Percentiles rank a stretch among this genome's conserved stretches.
Conservation (phyloP, 2,329 filamentous ascomycete genomes). For the Coniosporium tulheliwenetii region DNA sequence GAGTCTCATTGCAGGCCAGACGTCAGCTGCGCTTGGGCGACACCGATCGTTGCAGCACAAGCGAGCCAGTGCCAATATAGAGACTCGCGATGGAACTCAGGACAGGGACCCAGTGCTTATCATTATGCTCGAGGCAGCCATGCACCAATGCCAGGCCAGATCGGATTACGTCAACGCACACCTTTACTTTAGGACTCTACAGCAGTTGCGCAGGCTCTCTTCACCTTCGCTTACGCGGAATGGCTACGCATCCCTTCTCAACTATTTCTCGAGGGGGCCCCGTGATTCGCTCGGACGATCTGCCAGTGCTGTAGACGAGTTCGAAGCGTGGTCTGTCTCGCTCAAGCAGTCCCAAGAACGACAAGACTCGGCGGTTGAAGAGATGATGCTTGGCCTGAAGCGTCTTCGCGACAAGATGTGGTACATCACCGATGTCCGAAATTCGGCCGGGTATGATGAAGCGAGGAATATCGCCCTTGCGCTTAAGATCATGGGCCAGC, state of each 20-base stretch:
- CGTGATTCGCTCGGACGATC: constrained; percentile 54
- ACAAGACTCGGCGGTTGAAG: constrained; percentile 57
- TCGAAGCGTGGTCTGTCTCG: constrained; percentile 70
- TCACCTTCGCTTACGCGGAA: constrained; percentile 47
- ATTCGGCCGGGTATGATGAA: constrained; percentile 76
- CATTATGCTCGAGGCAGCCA: constrained; percentile 62
- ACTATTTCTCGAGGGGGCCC: constrained; percentile 59
- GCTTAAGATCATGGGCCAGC: constrained; percentile 73
- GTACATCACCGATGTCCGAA: constrained; percentile 89
- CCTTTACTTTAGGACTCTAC: constrained; percentile 69
- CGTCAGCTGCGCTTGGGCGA: constrained; percentile 14
- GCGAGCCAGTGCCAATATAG: too few species aligned
- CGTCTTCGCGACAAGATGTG: constrained; percentile 92
- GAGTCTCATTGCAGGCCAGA: constrained; percentile 20
- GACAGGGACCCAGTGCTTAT: constrained; percentile 34
- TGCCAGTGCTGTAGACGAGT: constrained; percentile 59
- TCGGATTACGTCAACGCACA: constrained; percentile 75
- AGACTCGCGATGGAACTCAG: neutral
- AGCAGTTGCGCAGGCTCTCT: constrained; percentile 50
- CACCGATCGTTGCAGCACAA: constrained; percentile 19
- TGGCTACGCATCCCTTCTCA: constrained; percentile 54
- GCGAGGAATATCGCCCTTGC: constrained; percentile 75
- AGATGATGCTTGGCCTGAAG: constrained; percentile 57
- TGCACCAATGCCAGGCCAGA: constrained; percentile 58
- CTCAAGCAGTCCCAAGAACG: constrained; percentile 69